Evolutionary conservation across 2,329 filamentous ascomycete genomes (phyloP).

Genomic region (Aspergillus udagawae): DNA sequence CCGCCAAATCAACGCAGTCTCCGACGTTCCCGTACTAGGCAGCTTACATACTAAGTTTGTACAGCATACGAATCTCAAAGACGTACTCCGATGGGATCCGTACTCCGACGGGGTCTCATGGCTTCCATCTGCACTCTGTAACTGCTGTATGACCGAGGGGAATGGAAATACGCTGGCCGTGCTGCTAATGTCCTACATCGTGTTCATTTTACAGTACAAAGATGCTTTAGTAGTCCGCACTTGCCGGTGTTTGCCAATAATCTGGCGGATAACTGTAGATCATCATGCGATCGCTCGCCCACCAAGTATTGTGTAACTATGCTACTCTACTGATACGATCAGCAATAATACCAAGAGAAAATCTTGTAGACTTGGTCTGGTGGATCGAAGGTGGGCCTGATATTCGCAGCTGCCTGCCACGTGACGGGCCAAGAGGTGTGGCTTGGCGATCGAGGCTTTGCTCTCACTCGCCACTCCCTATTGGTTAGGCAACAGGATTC

Average conservation of each 20-base stretch:
- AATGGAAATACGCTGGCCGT: too few relatives aligned
- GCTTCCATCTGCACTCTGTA: too few relatives aligned
- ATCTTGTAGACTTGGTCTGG: not conserved
- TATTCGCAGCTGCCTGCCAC: slow-evolving; percentile 30
- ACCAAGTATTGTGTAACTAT: not conserved
- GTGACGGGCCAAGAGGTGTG: slow-evolving; percentile 18
- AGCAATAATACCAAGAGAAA: too few relatives aligned
- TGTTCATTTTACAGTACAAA: too few relatives aligned
- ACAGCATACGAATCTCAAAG: not conserved
- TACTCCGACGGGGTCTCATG: too few relatives aligned
- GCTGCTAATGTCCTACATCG: too few relatives aligned
- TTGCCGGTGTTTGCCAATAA: too few relatives aligned
- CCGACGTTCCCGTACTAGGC: not conserved
- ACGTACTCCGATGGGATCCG: not conserved
- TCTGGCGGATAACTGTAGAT: too few relatives aligned
- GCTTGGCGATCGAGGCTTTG: slow-evolving; percentile 24
- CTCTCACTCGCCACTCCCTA: slow-evolving; percentile 26
- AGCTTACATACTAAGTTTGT: not conserved
- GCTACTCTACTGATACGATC: not conserved
- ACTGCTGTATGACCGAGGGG: too few relatives aligned
- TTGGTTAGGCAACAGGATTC: slow-evolving; percentile 45
- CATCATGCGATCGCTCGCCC: too few relatives aligned
- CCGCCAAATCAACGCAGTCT: not conserved
- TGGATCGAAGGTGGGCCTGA: not conserved
- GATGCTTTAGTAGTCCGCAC: too few relatives aligned